These are phyloP conservation scores for Diaporthe capsici DNA, from an alignment of 2,329 filamentous ascomycete genomes.

Conservation along the genomic window DNA sequence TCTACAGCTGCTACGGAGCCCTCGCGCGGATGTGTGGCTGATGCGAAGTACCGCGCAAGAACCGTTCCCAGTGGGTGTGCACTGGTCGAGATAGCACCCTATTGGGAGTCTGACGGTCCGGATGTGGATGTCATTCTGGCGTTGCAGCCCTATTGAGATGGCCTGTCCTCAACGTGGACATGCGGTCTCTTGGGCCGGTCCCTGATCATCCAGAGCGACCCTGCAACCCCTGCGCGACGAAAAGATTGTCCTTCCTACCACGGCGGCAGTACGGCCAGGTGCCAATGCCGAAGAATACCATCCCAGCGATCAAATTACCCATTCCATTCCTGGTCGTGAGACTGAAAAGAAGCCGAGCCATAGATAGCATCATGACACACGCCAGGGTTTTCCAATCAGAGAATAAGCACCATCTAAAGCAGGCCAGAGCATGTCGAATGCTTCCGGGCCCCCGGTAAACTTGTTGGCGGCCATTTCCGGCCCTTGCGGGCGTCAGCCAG, in stretches of 20 bases:
- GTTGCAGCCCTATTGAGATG: slow-evolving; percentile 30
- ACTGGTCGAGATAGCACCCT: neutral
- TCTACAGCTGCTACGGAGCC: neutral
- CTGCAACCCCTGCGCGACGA: slow-evolving; percentile 4
- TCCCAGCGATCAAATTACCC: slow-evolving; percentile 8
- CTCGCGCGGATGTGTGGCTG: neutral
- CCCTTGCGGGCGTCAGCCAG: neutral
- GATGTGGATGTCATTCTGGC: slow-evolving; percentile 9
- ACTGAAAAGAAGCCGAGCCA: neutral
- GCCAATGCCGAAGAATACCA: slow-evolving; percentile 25
- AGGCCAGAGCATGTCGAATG: neutral
- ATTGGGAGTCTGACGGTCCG: neutral
- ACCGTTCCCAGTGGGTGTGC: neutral
- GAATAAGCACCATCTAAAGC: neutral
- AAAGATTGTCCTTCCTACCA: neutral
- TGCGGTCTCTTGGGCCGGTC: slow-evolving; percentile 13
- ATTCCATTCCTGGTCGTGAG: neutral
- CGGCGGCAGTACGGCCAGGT: slow-evolving; percentile 3
- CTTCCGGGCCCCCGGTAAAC: slow-evolving; percentile 3
- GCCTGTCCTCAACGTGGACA: slow-evolving; percentile 11
- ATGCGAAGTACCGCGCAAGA: neutral
- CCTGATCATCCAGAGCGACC: slow-evolving; percentile 26
- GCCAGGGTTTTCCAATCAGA: neutral
- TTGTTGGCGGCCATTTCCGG: slow-evolving; percentile 25
- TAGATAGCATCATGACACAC: neutral